These are phyloP conservation scores for Umbelopsis vinacea DNA, from an alignment of 192 early-diverging fungal species.

Conservation along the genomic window DNA sequence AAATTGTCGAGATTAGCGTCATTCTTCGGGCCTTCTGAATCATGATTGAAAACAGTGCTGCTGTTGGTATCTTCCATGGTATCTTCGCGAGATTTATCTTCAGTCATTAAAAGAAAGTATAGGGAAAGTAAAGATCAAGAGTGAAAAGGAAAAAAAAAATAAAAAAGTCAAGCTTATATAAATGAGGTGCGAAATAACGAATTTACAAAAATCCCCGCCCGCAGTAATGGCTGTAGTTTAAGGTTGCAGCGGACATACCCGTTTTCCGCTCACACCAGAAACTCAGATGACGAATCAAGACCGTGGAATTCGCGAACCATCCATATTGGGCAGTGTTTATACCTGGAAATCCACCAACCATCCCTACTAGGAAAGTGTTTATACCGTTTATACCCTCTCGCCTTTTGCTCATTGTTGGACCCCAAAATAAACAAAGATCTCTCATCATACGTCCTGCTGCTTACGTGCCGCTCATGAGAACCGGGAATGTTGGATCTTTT, in stretches of 20 bases:
- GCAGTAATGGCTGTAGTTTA: not conserved
- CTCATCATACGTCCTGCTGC: not conserved
- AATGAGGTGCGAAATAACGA: too few species aligned
- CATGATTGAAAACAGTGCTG: slow-evolving; percentile 3
- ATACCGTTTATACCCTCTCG: too few species aligned
- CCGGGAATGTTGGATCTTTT: too few species aligned
- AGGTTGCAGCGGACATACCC: not conserved
- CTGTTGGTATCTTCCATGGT: not conserved
- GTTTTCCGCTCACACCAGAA: too few species aligned
- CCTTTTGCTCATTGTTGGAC: too few species aligned
- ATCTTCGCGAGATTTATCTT: not conserved
- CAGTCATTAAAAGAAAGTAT: not conserved
- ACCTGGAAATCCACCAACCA: too few species aligned
- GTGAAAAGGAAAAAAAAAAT: not conserved
- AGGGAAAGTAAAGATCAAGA: not conserved
- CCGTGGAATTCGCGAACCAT: too few species aligned
- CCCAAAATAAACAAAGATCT: too few species aligned
- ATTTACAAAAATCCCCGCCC: too few species aligned
- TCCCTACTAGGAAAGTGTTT: too few species aligned
- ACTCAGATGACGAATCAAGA: too few species aligned
- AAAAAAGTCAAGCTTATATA: not conserved
- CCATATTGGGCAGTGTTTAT: too few species aligned
- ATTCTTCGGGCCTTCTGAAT: not conserved
- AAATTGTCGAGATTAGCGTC: not conserved
- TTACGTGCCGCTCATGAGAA: not conserved